Base-by-base conservation (phyloP, 495 filamentous ascomycete genomes). In the Talaromyces ruber region DNA sequence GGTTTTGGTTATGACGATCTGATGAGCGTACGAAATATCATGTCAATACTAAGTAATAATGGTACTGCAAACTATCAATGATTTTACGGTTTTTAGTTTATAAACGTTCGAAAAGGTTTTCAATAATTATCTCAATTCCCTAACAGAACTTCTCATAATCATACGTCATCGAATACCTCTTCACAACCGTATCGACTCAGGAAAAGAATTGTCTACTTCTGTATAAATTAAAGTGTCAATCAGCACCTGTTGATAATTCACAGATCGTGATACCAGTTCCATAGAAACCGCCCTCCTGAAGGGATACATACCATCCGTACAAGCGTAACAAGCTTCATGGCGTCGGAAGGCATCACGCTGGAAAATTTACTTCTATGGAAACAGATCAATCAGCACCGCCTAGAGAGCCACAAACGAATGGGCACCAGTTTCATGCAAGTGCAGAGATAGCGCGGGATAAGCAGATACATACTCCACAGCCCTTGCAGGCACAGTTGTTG, bases 381-480 rank as follows among this genome's bases (percentile, higher is more conserved):
- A 47, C 9, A 47, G 18, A n/a, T 22, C 43, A 47, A 21, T 47
- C 18, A 39, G 34, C 34, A 39, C 34, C 34, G 8, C 12, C 34
- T 4, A 39, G 34, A 39, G 34, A 39, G 14, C 16, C 34, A n/a
- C 34, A 39, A 39, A 39, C 4, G 9, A 12, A 12, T 29, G 9
- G 14, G 34, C 14, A 39, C 34, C 34, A 39, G 34, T 39, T 39
- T 39, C 34, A 52, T 24, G 47, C 47, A 22, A 18, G 22, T 24
- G 47, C 47, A 22, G 47, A 52, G 22, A 52, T 14, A 52, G 18
- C 0, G 47, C 47, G 47, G 11, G 21, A 52, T 3, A 52, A 21
- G 25, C 50, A 62, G 60, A 30, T 55, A 74, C 76, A 69, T 78
- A 80, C 77, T 71, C 73, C 74, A 67, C 77, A 80, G 68, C 70